Evolutionary conservation across 306 rosid species (phyloP).

Genomic region (Pterocarpus santalinus): DNA sequence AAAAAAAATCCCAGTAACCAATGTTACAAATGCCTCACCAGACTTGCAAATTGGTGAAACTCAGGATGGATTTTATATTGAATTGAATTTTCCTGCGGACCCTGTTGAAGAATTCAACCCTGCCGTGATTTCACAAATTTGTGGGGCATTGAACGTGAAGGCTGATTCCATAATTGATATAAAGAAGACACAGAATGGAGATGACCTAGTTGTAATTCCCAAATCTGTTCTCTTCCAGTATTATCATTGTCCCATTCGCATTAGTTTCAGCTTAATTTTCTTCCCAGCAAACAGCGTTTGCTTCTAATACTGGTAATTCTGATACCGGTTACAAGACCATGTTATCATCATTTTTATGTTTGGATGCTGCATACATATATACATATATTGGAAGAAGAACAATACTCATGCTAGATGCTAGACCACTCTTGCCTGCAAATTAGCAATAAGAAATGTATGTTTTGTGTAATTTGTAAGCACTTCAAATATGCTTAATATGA

Average conservation of each 20-base stretch:
- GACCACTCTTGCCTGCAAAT: background rate
- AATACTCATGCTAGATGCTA: no score
- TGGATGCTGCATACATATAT: background rate
- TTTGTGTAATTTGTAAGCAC: constrained; percentile 11
- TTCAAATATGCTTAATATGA: constrained; percentile 16
- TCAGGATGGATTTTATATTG: constrained; percentile 51
- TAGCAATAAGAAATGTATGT: background rate
- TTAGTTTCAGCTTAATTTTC: constrained; percentile 9
- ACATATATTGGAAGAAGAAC: no score
- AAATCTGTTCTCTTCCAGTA: constrained; percentile 3
- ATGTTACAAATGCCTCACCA: constrained; percentile 9
- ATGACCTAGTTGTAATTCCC: constrained; percentile 66
- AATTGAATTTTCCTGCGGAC: constrained; percentile 62
- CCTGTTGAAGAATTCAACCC: constrained; percentile 47
- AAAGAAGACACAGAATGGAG: constrained; percentile 48
- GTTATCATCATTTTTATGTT: background rate
- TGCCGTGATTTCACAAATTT: constrained; percentile 51
- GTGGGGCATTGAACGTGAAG: constrained; percentile 50
- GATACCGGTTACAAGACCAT: background rate
- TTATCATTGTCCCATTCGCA: background rate
- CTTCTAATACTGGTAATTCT: background rate
- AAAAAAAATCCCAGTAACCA: constrained; percentile 42
- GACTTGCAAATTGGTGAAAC: constrained; percentile 39
- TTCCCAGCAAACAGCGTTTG: background rate
- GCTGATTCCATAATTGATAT: constrained; percentile 62